A percentile compares a stretch with the other conserved stretches of the same genome.
These are phyloP conservation scores for Apiospora aurea DNA, from an alignment of 2,329 filamentous ascomycete genomes.

Conservation along the genomic window DNA sequence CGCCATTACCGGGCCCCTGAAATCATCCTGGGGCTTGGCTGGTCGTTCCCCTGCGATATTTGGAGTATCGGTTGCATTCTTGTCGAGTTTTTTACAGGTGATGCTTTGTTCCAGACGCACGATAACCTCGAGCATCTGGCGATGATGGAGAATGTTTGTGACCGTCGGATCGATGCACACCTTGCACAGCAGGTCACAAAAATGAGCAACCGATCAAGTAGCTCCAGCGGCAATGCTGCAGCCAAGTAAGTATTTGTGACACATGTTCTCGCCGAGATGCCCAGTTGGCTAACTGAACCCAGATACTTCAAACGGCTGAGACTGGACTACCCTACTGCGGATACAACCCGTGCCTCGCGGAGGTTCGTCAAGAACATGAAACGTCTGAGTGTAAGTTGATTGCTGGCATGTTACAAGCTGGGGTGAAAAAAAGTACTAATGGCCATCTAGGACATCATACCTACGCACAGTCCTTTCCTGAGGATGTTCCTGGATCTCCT, in stretches of 20 bases:
- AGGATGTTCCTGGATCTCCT: slow-evolving; percentile 70
- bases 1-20: slow-evolving; percentile 74
- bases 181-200: slow-evolving; percentile 65
- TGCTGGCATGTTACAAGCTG: neutral
- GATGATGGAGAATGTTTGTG: slow-evolving; percentile 78
- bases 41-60: slow-evolving; percentile 76
- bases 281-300: slow-evolving; percentile 1
- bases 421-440: neutral
- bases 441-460: slow-evolving; percentile 67
- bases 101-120: slow-evolving; percentile 75
- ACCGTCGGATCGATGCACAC: slow-evolving; percentile 62
- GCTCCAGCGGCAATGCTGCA: slow-evolving; percentile 66
- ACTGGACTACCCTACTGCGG: slow-evolving; percentile 69
- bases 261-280: slow-evolving; percentile 38
- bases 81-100: slow-evolving; percentile 75
- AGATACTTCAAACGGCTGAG: slow-evolving; percentile 73
- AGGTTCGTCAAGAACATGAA: slow-evolving; percentile 79
- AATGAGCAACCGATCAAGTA: slow-evolving; percentile 62
- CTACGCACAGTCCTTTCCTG: slow-evolving; percentile 64
- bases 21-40: slow-evolving; percentile 74
- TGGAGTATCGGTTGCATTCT: slow-evolving; percentile 79
- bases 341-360: slow-evolving; percentile 69
- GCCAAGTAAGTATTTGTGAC: slow-evolving; percentile 59
- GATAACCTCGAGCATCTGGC: slow-evolving; percentile 76
- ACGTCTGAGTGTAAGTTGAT: slow-evolving; percentile 61